Base-by-base conservation (phyloP, 2,329 filamentous ascomycete species). In the Stemphylium lycopersici region DNA sequence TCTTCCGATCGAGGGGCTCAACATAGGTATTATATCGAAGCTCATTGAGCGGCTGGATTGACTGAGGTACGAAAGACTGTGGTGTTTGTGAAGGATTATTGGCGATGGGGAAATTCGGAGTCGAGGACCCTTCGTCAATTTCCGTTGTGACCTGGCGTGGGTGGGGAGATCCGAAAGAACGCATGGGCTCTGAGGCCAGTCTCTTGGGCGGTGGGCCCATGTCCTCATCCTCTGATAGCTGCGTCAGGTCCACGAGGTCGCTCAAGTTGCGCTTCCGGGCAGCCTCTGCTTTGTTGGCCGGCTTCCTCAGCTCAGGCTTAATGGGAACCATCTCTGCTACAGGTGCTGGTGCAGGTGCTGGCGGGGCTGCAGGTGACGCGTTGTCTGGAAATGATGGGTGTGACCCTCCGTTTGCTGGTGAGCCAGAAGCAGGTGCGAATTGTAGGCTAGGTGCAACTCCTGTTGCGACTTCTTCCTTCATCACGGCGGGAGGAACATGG, bases 241-340 rank as follows among this genome's bases (percentile, higher is more conserved):
- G 59, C 3, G 81, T 80, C 47, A 85, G 66, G 63, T 85, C 83
- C 5, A 85, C 75, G 37, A 86, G 70, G 24, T 85, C 83, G 22
- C 73, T 78, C 57, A 85, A 81, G 6, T 76, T 79, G 18, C 82
- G 77, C 64, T 85, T 86, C 22, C 81, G 75, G n/a, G 83, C 82
- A 48, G 78, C 78, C 62, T 83, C 80, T 64, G 81, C 81, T 61
- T 85, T 85, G 57, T 81, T 77, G 4, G 74, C 73, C 26, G 78
- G 77, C 10, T 53, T 62, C 51, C 67, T 74, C 29, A 68, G 41
- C 44, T 66, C 68, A 40, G 61, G 50, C 40, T 61, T 70, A 22
- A 48, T 59, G 4, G 57, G 74, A 16, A 71, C 53, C 69, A 74
- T 74, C 46, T 71, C 67, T 11, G 70, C 71, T 18, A 74, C 66